A percentile compares a stretch with the other conserved stretches of the same genome.
These are phyloP conservation scores for Solanum etuberosum DNA, from an alignment of 257 asterid species.

Conservation along the genomic window DNA sequence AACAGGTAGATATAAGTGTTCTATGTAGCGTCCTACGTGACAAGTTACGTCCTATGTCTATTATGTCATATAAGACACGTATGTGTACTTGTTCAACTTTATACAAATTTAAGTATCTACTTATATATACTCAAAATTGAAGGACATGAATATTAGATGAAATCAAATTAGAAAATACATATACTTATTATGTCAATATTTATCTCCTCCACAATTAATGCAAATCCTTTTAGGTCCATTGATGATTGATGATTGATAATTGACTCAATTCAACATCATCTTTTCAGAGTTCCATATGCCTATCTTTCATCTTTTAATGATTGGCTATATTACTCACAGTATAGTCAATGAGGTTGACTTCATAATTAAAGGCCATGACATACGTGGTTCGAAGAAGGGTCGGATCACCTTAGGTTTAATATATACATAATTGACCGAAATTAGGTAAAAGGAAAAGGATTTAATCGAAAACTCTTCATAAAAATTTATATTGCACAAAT, in stretches of 20 bases:
- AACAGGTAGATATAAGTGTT: neutral
- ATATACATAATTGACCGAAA: neutral
- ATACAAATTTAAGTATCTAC: no score
- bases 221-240: neutral
- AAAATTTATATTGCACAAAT: neutral
- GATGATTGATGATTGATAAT: neutral
- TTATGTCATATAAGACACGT: neutral
- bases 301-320: neutral
- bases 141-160: neutral
- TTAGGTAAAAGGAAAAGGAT: neutral
- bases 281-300: neutral
- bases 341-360: neutral
- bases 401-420: neutral
- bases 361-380: neutral
- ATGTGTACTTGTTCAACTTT: neutral
- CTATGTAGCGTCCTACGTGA: neutral
- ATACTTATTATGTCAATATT: neutral
- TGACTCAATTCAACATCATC: neutral
- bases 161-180: no score
- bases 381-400: neutral
- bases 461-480: neutral
- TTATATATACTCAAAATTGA: neutral
- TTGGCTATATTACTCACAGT: neutral
- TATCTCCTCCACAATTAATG: neutral
- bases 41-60: no score